Percentiles rank a stretch among this genome's conserved stretches.
These are phyloP conservation scores for Exserohilum rostratum DNA, from an alignment of 2,329 filamentous ascomycete genomes.

Conservation along the genomic window DNA sequence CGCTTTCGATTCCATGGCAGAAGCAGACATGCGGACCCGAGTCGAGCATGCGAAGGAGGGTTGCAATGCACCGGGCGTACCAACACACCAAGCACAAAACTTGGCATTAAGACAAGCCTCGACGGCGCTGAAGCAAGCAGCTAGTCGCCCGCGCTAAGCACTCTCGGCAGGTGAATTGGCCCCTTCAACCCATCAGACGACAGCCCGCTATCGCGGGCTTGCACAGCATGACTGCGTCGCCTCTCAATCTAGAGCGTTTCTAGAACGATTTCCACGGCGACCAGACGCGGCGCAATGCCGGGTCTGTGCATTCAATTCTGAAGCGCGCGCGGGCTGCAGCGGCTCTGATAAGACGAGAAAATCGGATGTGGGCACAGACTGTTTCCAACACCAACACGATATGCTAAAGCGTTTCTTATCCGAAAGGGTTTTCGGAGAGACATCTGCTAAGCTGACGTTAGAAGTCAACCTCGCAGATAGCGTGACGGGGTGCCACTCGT, in stretches of 20 bases:
- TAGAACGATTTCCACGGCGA: slow-evolving; percentile 13
- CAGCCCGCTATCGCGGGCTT: slow-evolving; percentile 11
- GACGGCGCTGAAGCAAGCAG: slow-evolving; percentile 5
- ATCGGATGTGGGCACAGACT: not conserved
- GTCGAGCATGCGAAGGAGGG: slow-evolving; percentile 11
- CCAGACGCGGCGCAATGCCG: not conserved
- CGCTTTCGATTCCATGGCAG: not conserved
- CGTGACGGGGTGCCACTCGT: too few species aligned
- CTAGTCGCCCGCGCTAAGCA: slow-evolving; percentile 10
- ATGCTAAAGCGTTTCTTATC: not conserved
- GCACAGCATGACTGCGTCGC: slow-evolving; percentile 10
- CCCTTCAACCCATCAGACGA: slow-evolving; percentile 8
- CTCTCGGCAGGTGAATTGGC: slow-evolving; percentile 13
- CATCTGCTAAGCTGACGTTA: not conserved
- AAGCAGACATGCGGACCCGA: slow-evolving; percentile 5
- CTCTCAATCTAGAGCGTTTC: slow-evolving; percentile 18
- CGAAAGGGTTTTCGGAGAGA: not conserved
- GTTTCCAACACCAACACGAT: not conserved
- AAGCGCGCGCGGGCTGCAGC: not conserved
- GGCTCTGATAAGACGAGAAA: not conserved
- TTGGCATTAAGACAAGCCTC: slow-evolving; percentile 28
- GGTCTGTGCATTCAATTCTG: not conserved
- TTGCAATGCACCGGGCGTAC: slow-evolving; percentile 3
- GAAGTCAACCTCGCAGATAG: not conserved
- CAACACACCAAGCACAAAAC: slow-evolving; percentile 14